Conservation (phyloP, 208 protist species). For the Crithidia thermophila region DNA sequence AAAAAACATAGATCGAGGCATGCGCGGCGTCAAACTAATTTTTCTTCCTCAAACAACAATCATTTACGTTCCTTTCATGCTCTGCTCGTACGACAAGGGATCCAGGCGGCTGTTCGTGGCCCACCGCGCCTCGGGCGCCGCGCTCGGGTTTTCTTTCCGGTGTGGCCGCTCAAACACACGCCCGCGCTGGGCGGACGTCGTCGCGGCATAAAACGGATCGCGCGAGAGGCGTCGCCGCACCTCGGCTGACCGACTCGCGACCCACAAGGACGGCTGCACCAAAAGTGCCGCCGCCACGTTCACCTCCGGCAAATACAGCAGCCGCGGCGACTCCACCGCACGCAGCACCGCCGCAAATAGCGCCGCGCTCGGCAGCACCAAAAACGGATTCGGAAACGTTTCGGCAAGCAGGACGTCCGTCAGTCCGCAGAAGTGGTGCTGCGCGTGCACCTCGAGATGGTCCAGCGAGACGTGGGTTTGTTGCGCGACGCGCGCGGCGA, state of each 20-base stretch:
- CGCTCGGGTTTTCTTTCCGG: conserved; percentile 65
- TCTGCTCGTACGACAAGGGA: conserved; percentile 42
- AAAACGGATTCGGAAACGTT: conserved; percentile 66
- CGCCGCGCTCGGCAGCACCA: conserved; percentile 69
- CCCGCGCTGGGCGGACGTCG: conserved; percentile 31
- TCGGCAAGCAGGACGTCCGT: conserved; percentile 78
- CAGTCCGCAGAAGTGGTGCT: conserved; percentile 80
- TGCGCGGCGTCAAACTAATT: not conserved
- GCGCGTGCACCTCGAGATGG: conserved; percentile 70
- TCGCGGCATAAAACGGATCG: conserved; percentile 12
- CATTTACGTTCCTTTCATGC: conserved; percentile 53
- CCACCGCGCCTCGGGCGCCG: conserved; percentile 51
- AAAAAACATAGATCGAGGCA: not conserved
- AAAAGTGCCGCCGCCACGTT: conserved; percentile 61
- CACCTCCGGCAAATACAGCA: conserved; percentile 78
- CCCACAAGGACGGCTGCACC: conserved; percentile 70
- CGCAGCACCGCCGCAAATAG: conserved; percentile 62
- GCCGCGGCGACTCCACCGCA: conserved; percentile 59
- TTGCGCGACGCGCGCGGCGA: conserved; percentile 80
- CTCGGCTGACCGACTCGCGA: conserved; percentile 25
- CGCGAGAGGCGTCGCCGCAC: conserved; percentile 21
- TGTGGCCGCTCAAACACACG: conserved; percentile 72
- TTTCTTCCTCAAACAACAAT: not conserved
- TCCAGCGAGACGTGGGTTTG: conserved; percentile 58
- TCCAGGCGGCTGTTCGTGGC: conserved; percentile 37